These are phyloP conservation scores for Periconia sp. DNA, from an alignment of 2,329 filamentous ascomycete genomes.

Conservation along the genomic window DNA sequence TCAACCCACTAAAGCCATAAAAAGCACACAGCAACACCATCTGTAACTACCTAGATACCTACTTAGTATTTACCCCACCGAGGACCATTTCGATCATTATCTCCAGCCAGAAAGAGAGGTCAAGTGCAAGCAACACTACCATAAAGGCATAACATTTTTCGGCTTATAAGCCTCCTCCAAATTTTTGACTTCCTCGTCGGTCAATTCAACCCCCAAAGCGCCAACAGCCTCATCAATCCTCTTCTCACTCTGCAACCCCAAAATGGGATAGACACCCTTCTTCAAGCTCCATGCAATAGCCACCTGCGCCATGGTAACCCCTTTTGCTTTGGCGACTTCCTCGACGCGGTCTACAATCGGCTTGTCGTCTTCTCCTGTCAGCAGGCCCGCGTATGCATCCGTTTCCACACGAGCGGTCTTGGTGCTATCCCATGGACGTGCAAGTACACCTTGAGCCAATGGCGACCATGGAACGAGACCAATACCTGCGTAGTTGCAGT, in stretches of 20 bases:
- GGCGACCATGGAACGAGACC: slow-evolving; percentile 33
- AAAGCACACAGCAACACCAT: not conserved
- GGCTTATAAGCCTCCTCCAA: slow-evolving; percentile 30
- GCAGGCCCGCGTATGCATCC: slow-evolving; percentile 22
- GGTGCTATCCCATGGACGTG: slow-evolving; percentile 43
- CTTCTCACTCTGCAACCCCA: slow-evolving; percentile 27
- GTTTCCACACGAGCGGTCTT: slow-evolving; percentile 34
- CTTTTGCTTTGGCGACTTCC: slow-evolving; percentile 43
- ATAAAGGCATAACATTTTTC: slow-evolving; percentile 18
- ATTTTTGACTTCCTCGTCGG: slow-evolving; percentile 25
- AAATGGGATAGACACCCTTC: slow-evolving; percentile 29
- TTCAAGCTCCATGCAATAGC: slow-evolving; percentile 28
- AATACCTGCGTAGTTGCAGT: slow-evolving; percentile 23
- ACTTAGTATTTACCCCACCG: not conserved
- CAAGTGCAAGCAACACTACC: not conserved
- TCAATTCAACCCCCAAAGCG: slow-evolving; percentile 16
- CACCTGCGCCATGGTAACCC: slow-evolving; percentile 26
- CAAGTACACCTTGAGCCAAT: slow-evolving; percentile 40
- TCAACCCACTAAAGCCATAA: too few species aligned
- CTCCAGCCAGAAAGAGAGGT: too few species aligned
- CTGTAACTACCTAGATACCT: not conserved
- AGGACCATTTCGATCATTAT: not conserved
- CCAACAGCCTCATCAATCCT: slow-evolving; percentile 31
- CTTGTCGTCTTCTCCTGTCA: slow-evolving; percentile 37
- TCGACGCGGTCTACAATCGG: slow-evolving; percentile 44